Conservation (phyloP, 495 filamentous ascomycete species). For the Talaromyces wortmannii region DNA sequence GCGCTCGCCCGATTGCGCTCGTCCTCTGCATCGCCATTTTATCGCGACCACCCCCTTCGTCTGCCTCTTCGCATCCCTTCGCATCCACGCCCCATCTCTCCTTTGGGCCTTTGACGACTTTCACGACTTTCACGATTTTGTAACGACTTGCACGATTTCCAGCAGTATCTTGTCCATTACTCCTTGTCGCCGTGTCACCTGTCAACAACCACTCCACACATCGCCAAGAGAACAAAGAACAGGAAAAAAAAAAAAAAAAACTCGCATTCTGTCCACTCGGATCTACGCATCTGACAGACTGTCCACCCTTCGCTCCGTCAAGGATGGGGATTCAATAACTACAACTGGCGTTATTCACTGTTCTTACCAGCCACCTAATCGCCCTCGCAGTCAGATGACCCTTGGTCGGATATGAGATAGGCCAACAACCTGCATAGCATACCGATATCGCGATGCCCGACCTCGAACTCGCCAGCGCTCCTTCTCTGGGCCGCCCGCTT, state of each 20-base stretch:
- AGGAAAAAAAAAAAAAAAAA: neutral
- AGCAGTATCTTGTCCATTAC: neutral
- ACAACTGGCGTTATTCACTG: neutral
- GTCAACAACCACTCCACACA: too few relatives aligned
- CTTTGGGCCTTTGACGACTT: neutral
- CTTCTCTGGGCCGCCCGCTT: conserved; percentile 21
- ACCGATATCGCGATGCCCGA: conserved; percentile 24
- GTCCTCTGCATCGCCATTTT: too few relatives aligned
- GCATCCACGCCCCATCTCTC: neutral
- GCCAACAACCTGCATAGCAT: neutral
- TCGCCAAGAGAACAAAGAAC: neutral
- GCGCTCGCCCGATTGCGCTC: neutral
- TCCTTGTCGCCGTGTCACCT: too few relatives aligned
- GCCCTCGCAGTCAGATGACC: too few relatives aligned
- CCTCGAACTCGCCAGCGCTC: conserved; percentile 22
- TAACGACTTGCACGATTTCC: neutral
- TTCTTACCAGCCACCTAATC: too few relatives aligned
- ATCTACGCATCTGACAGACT: neutral
- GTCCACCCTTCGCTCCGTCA: neutral
- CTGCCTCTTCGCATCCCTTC: neutral
- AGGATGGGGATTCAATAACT: neutral
- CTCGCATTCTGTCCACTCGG: neutral
- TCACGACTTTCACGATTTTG: too few relatives aligned
- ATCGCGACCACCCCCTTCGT: neutral
- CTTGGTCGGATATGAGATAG: neutral